These are phyloP conservation scores for Lolium rigidum DNA, from an alignment of 176 grass and related monocot species.

Conservation along the genomic window DNA sequence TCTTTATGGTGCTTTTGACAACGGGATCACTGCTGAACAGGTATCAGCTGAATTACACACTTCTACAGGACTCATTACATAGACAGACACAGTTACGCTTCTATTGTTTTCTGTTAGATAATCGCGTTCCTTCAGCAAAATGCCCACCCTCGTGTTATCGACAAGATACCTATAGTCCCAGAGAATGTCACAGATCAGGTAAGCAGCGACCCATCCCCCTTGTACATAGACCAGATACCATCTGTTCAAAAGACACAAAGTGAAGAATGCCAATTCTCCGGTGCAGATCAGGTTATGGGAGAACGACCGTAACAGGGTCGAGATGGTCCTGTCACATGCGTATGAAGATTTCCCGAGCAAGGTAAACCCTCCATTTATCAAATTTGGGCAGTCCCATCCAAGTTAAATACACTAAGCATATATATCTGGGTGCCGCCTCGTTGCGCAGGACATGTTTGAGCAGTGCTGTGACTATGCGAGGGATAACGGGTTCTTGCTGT, in stretches of 20 bases:
- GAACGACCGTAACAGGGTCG: conserved; percentile 81
- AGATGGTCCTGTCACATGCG: conserved; percentile 61
- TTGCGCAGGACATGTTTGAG: conserved; percentile 83
- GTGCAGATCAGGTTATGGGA: conserved; percentile 95
- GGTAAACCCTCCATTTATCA: no score
- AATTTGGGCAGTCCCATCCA: no score
- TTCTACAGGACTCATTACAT: conserved; percentile 11
- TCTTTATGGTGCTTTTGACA: conserved; percentile 91
- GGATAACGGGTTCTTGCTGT: conserved; percentile 72
- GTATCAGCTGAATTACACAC: conserved; percentile 45
- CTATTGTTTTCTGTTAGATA: conserved; percentile 56
- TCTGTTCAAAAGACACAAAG: background rate
- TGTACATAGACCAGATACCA: background rate
- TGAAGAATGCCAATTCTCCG: background rate
- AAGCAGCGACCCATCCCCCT: background rate
- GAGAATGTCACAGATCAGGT: conserved; percentile 96
- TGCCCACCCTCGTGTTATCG: conserved; percentile 80
- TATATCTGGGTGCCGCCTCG: background rate
- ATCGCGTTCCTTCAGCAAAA: conserved; percentile 93
- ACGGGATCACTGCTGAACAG: conserved; percentile 92
- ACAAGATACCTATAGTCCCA: conserved; percentile 70
- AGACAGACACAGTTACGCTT: background rate
- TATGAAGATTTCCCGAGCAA: conserved; percentile 96
- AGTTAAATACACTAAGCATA: background rate
- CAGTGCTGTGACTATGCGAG: conserved; percentile 78